These are phyloP conservation scores for Taphrina communis DNA, from an alignment of 1,139 yeast genomes.

Conservation along the genomic window DNA sequence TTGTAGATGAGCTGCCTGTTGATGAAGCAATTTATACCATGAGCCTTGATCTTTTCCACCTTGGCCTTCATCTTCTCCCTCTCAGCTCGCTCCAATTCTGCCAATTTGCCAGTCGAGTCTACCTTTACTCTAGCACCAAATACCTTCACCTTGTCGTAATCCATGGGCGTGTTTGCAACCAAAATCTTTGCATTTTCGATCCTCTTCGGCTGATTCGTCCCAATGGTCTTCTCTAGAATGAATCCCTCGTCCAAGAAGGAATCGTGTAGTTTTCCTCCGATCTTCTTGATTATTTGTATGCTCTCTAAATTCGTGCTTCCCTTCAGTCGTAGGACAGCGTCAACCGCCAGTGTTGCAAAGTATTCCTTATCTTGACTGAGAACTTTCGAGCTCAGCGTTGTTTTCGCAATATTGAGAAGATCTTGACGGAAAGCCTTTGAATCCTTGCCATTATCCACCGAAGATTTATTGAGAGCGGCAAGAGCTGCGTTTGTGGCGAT, in stretches of 20 bases:
- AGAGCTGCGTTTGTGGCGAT: slow-evolving; percentile 85
- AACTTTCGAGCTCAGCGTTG: slow-evolving; percentile 91
- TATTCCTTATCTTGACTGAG: slow-evolving; percentile 91
- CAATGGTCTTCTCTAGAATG: slow-evolving; percentile 86
- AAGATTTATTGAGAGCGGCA: slow-evolving; percentile 73
- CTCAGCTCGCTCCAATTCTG: slow-evolving; percentile 95
- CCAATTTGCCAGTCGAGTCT: slow-evolving; percentile 90
- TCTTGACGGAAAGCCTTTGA: slow-evolving; percentile 73
- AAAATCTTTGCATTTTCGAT: slow-evolving; percentile 83
- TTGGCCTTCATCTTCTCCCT: slow-evolving; percentile 86
- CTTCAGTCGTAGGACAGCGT: slow-evolving; percentile 87
- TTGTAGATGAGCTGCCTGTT: slow-evolving; percentile 96
- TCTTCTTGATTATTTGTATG: slow-evolving; percentile 89
- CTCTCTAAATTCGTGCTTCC: slow-evolving; percentile 95
- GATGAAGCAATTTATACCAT: slow-evolving; percentile 85
- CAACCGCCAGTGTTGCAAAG: slow-evolving; percentile 88
- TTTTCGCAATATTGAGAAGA: slow-evolving; percentile 82
- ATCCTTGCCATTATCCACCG: slow-evolving; percentile 64
- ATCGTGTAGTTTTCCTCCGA: slow-evolving; percentile 90
- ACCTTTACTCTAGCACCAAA: slow-evolving; percentile 98
- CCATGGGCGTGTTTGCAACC: slow-evolving; percentile 94
- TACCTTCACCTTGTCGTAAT: slow-evolving; percentile 94
- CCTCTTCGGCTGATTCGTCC: slow-evolving; percentile 89
- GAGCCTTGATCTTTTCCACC: slow-evolving; percentile 82
- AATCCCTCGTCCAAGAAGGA: slow-evolving; percentile 87